Base-by-base conservation (phyloP, 441 rosid genomes). In the Manihot esculenta region DNA sequence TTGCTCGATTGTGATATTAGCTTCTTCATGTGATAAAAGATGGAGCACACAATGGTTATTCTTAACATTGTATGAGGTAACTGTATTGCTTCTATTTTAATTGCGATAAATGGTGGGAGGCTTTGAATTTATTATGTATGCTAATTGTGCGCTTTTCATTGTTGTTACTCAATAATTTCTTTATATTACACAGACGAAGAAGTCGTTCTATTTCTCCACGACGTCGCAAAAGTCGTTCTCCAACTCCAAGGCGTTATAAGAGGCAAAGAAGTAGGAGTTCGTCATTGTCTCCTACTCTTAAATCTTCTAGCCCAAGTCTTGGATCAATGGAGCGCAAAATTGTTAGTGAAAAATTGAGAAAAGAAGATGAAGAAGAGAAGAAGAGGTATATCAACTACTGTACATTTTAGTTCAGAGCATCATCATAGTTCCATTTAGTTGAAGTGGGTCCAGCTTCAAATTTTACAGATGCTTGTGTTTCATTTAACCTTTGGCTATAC, bases 1-100 rank as follows among this genome's bases (percentile, higher is more conserved):
- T 89, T 89, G 89, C 82, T 86, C 91, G 84, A 79, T 89, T 87
- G 78, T 89, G 89, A 87, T 87, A 70, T 88, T 91, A 85, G 86
- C 96, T 87, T 86, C 98, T 84, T 88, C 96, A 48, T 95, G 84
- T 95, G 98, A 84, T 89, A 84, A 92, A 89, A 80, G 96, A 84
- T 91, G 99, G 99, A 87, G 98, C 90, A 77, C 79, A 80, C 78
- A 70, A 80, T 84, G 89, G 78, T 88, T 74, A 63, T 84, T 83
- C 96, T 87, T 87, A 82, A 83, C 93, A 85, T 77, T 88, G 85
- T 84, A 66, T 86, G 97, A 89, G 98, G 99, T 89, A 95, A 93
- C 86, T 89, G 87, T 83, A 83, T 77, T 84, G 85, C 87, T 92
- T 85, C 80, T 75, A 63, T 74, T 79, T 78, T 75, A 74, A 70